Percentiles rank a stretch among this genome's conserved stretches.
Evolutionary conservation across 208 protist genomes (phyloP).

Genomic region (Trypanosoma conorhini): DNA sequence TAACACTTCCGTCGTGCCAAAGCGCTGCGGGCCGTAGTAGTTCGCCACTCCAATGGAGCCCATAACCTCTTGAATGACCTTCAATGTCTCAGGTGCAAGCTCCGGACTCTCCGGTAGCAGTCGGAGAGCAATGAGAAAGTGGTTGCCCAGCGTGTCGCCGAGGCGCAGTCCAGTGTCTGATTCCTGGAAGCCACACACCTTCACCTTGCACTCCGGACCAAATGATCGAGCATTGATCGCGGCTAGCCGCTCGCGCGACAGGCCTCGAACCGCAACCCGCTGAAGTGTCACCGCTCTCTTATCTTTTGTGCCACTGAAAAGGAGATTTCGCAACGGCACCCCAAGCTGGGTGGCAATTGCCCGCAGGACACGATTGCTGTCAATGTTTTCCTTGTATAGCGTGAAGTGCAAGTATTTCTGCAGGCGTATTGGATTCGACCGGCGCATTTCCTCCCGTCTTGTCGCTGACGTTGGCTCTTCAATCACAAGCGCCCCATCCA

Average conservation of each 20-base stretch:
- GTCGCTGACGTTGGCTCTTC: slow-evolving; percentile 57
- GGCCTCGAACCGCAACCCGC: slow-evolving; percentile 72
- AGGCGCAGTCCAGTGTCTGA: slow-evolving; percentile 63
- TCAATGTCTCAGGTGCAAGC: slow-evolving; percentile 5
- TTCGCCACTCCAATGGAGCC: slow-evolving; percentile 89
- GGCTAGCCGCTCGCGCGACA: slow-evolving; percentile 58
- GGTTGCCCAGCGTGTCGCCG: slow-evolving; percentile 91
- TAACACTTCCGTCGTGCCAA: slow-evolving; percentile 90
- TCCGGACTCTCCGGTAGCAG: slow-evolving; percentile 34
- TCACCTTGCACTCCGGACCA: slow-evolving; percentile 52
- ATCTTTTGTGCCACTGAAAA: slow-evolving; percentile 96
- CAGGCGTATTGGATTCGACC: slow-evolving; percentile 42
- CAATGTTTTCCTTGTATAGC: slow-evolving; percentile 95
- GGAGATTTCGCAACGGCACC: slow-evolving; percentile 65
- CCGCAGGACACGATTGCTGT: slow-evolving; percentile 81
- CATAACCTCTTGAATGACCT: slow-evolving; percentile 34
- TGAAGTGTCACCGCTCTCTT: slow-evolving; percentile 95
- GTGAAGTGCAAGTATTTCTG: slow-evolving; percentile 89
- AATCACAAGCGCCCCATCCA: slow-evolving; percentile 53
- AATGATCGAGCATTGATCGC: slow-evolving; percentile 64
- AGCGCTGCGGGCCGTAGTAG: slow-evolving; percentile 96
- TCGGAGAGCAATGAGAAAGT: slow-evolving; percentile 91
- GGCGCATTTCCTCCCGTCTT: slow-evolving; percentile 59
- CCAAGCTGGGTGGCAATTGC: slow-evolving; percentile 61
- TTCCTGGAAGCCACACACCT: slow-evolving; percentile 81